phyloP scores from a whole-genome alignment of 768 basidiomycete species.

The Rhodotorula graminis region DNA sequence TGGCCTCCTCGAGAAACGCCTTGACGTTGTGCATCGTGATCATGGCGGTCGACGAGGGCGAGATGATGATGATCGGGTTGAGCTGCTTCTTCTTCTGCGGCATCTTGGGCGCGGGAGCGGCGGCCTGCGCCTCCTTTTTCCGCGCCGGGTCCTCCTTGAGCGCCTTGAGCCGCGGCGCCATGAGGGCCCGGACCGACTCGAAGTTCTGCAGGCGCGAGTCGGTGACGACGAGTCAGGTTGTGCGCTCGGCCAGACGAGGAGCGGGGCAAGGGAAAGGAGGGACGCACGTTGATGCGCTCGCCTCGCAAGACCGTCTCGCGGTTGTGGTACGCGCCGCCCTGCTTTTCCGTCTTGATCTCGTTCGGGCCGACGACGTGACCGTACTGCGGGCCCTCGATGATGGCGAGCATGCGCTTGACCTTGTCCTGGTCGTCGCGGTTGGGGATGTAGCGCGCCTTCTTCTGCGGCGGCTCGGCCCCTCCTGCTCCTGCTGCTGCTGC shows the following conservation, averaged over 20 bases:
- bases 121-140: not conserved
- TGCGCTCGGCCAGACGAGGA: not conserved
- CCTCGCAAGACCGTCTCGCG: constrained; percentile 78
- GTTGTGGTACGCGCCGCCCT: constrained; percentile 46
- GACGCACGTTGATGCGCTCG: constrained; percentile 70
- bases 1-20: constrained; percentile 81
- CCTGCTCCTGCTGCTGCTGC: constrained; percentile 27
- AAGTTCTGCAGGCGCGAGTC: constrained; percentile 65
- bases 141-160: constrained; percentile 54
- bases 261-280: constrained; percentile 8
- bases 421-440: constrained; percentile 73
- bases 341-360: constrained; percentile 47
- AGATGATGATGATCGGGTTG: constrained; percentile 95
- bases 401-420: constrained; percentile 72
- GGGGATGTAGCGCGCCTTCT: constrained; percentile 71
- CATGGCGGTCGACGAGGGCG: constrained; percentile 87
- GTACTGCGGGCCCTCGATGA: constrained; percentile 32
- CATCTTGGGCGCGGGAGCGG: constrained; percentile 9
- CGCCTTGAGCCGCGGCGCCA: constrained; percentile 72
- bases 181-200: constrained; percentile 60
- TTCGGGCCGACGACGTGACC: constrained; percentile 65
- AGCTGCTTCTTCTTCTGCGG: constrained; percentile 43
- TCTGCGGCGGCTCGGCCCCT: constrained; percentile 51
- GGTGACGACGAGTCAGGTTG: not conserved
- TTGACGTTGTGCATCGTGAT: constrained; percentile 98